Conservation (phyloP, 352 stramenopile species). For the Phytophthora pistaciae region DNA sequence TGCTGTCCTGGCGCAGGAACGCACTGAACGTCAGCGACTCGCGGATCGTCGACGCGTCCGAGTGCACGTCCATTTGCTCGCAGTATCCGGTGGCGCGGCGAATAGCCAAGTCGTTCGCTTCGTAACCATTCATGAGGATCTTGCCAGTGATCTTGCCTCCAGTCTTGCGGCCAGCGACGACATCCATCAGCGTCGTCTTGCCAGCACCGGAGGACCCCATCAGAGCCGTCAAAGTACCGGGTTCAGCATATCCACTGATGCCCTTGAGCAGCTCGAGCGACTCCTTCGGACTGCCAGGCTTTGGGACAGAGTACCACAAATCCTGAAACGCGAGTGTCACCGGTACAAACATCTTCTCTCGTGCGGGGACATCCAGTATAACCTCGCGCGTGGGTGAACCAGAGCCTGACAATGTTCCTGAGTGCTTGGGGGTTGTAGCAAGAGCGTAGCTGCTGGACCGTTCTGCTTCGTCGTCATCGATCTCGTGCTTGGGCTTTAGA, state of each 20-base stretch:
- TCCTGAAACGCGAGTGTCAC: slow-evolving; percentile 43
- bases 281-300: slow-evolving; percentile 38
- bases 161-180: slow-evolving; percentile 29
- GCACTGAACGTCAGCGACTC: slow-evolving; percentile 52
- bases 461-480: not conserved
- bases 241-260: slow-evolving; percentile 49
- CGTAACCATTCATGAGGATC: slow-evolving; percentile 53
- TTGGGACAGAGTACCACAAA: slow-evolving; percentile 44
- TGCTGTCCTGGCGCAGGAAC: slow-evolving; percentile 40
- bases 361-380: slow-evolving; percentile 12
- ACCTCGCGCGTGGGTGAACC: slow-evolving; percentile 8
- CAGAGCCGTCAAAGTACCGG: slow-evolving; percentile 81
- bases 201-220: slow-evolving; percentile 77
- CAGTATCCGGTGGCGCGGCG: slow-evolving; percentile 55
- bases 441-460: slow-evolving; percentile 14
- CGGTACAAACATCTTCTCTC: slow-evolving; percentile 32
- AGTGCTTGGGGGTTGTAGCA: slow-evolving; percentile 25
- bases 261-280: slow-evolving; percentile 58
- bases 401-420: slow-evolving; percentile 12
- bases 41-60: slow-evolving; percentile 84
- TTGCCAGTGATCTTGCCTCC: slow-evolving; percentile 70
- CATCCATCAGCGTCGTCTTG: slow-evolving; percentile 21
- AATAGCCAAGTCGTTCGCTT: slow-evolving; percentile 51
- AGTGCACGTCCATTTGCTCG: slow-evolving; percentile 88
- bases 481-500: slow-evolving; percentile 14